Evolutionary conservation across 2,329 filamentous ascomycete species (phyloP), one percentile per base, ranked within the genome.

Genomic region (Verticillium zaregamsianum): DNA sequence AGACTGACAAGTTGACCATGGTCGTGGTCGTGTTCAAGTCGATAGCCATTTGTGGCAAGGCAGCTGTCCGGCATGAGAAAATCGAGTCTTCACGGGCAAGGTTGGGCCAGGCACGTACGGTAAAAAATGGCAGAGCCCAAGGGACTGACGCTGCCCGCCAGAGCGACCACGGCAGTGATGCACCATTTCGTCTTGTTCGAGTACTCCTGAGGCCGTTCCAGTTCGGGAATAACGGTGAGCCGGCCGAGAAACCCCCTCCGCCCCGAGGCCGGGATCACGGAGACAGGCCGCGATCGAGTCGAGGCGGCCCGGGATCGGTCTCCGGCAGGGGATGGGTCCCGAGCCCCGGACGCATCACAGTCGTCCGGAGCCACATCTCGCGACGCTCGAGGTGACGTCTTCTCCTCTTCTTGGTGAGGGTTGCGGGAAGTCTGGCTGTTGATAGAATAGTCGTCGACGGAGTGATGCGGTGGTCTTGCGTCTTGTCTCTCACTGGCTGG

Each of bases 61-160:
- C 86, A 62, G 91, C 91, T 92, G 33, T 23, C 20, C 49, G 4
- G 6, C 32, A 25, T 55, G 5, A 55, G 14, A 28, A 14, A 54
- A 5, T 37, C 45, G 31, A 37, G 3, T 8, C 15, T 31, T 32
- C 11, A 14, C 20, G 45, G 20, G 33, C n/a, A 40, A 58, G 25
- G 17, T 32, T 5, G 17, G 12, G 5, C 20, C 12, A 35, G n/a
- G 28, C 39, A 81, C 87, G 76, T 75, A 91, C 90, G 92, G 68
- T 94, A 89, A 62, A 97, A 87, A 60, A 97, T 93, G 2, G 90
- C 86, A 32, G 90, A 93, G 1, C 93, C 93, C 78, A 97, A 86
- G 0, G 93, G 93, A 1, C 90, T 92, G 0, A 86, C 90, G 15
- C 89, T 87, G 2, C 86, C 92, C 3, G 92, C 92, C 17, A 93